Conservation (phyloP, 2,329 filamentous ascomycete genomes). For the Colletotrichum euphorbiae region DNA sequence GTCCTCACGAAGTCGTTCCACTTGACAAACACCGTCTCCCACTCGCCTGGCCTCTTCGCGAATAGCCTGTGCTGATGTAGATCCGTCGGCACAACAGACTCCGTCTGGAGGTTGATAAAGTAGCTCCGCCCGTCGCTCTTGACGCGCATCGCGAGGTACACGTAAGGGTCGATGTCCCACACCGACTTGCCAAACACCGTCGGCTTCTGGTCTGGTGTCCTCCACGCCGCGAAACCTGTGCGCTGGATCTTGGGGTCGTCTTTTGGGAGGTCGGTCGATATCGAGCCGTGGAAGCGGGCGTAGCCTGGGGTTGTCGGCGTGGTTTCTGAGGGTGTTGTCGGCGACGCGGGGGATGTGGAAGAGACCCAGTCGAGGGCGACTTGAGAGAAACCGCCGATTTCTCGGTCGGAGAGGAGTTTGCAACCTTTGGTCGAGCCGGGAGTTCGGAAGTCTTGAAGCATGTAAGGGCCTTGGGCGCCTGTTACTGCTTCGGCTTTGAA, state of each 20-base stretch:
- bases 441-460: conserved; percentile 72
- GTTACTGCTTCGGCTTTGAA: conserved; percentile 77
- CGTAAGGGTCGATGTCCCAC: conserved; percentile 92
- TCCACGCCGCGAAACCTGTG: conserved; percentile 90
- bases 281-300: conserved; percentile 85
- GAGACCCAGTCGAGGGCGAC: conserved; percentile 76
- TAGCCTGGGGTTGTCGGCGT: conserved; percentile 57
- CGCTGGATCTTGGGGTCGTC: conserved; percentile 80
- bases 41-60: conserved; percentile 80
- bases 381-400: conserved; percentile 87
- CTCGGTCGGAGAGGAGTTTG: conserved; percentile 87
- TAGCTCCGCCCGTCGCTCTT: conserved; percentile 93
- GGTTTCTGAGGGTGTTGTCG: conserved; percentile 35
- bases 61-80: conserved; percentile 94
- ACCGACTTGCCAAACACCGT: conserved; percentile 88
- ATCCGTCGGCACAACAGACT: conserved; percentile 93
- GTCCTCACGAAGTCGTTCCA: conserved; percentile 96
- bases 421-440: conserved; percentile 60
- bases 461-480: conserved; percentile 71
- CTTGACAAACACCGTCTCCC: conserved; percentile 94
- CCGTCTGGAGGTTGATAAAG: conserved; percentile 95
- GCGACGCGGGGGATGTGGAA: conserved; percentile 36
- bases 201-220: conserved; percentile 79
- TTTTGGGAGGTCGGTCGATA: conserved; percentile 85
- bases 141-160: conserved; percentile 86